These are phyloP conservation scores for Camellia oleifera DNA, from an alignment of 179 eudicot species.

Conservation along the genomic window DNA sequence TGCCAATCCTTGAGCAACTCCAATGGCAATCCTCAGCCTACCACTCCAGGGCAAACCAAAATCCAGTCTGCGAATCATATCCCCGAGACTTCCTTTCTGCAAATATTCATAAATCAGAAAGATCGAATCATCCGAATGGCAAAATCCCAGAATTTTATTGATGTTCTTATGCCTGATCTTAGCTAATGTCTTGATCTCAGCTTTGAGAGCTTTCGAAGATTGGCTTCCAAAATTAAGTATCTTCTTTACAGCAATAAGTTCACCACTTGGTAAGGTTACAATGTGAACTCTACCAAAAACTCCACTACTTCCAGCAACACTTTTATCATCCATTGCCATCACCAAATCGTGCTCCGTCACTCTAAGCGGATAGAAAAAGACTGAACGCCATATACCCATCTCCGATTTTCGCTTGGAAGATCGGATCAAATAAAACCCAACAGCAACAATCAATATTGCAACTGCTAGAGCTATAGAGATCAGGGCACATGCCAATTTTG, in stretches of 20 bases:
- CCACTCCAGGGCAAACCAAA: conserved; percentile 60
- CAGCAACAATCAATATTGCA: conserved; percentile 29
- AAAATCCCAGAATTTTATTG: conserved; percentile 66
- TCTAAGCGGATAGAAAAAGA: conserved; percentile 80
- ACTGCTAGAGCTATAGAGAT: conserved; percentile 46
- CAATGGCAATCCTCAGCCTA: conserved; percentile 66
- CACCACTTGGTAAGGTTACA: conserved; percentile 74
- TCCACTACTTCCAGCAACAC: conserved; percentile 41
- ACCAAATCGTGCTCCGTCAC: conserved; percentile 72
- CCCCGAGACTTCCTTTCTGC: conserved; percentile 78
- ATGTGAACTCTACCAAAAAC: conserved; percentile 66
- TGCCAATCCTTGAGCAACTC: conserved; percentile 82
- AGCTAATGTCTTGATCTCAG: conserved; percentile 76
- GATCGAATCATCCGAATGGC: conserved; percentile 58
- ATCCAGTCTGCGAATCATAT: conserved; percentile 46
- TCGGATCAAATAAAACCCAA: conserved; percentile 39
- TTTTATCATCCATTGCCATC: conserved; percentile 64
- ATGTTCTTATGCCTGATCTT: conserved; percentile 81
- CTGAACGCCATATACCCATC: conserved; percentile 48
- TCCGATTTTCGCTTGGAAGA: conserved; percentile 37
- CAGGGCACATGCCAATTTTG: conserved; percentile 49
- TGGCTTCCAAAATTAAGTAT: conserved; percentile 46
- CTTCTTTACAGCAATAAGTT: conserved; percentile 72
- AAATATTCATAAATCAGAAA: conserved; percentile 67
- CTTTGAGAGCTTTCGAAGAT: conserved; percentile 56